Conservation (phyloP, 2,329 filamentous ascomycete species). For the Colletotrichum sp. region DNA sequence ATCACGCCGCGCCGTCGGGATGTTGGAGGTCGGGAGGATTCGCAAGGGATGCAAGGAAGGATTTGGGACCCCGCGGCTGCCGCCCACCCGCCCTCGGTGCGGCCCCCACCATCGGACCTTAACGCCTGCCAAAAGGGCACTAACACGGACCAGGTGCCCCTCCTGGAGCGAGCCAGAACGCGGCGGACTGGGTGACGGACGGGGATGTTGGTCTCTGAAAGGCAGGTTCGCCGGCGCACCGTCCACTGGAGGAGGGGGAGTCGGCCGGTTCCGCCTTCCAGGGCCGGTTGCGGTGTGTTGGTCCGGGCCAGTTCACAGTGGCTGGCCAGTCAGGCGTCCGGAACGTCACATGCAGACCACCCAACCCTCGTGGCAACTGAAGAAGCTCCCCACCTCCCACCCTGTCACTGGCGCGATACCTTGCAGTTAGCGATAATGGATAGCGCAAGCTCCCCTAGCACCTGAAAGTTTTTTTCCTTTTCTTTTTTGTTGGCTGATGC, state of each 20-base stretch:
- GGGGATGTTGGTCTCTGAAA: conserved; percentile 3
- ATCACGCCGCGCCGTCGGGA: background rate
- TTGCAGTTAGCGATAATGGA: background rate
- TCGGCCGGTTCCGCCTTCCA: conserved; percentile 16
- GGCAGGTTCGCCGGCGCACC: conserved; percentile 3
- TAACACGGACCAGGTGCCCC: conserved; percentile 18
- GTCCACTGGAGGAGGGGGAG: background rate
- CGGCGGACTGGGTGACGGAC: conserved; percentile 1
- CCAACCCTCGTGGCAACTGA: conserved; percentile 10
- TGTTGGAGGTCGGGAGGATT: background rate
- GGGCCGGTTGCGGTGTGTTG: conserved; percentile 8
- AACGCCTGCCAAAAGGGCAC: background rate
- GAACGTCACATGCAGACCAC: conserved; percentile 10
- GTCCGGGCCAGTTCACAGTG: background rate
- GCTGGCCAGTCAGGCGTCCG: conserved; percentile 3
- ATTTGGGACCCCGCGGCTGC: background rate
- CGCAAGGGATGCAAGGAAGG: background rate
- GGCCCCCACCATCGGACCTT: background rate
- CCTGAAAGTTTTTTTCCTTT: conserved; percentile 5
- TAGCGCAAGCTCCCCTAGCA: background rate
- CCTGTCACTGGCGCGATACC: background rate
- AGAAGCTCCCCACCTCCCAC: conserved; percentile 8
- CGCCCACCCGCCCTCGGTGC: background rate
- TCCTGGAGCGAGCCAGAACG: background rate
- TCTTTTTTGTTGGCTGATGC: background rate